Conservation (phyloP, 257 asterid species). For the Nemophila menziesii region DNA sequence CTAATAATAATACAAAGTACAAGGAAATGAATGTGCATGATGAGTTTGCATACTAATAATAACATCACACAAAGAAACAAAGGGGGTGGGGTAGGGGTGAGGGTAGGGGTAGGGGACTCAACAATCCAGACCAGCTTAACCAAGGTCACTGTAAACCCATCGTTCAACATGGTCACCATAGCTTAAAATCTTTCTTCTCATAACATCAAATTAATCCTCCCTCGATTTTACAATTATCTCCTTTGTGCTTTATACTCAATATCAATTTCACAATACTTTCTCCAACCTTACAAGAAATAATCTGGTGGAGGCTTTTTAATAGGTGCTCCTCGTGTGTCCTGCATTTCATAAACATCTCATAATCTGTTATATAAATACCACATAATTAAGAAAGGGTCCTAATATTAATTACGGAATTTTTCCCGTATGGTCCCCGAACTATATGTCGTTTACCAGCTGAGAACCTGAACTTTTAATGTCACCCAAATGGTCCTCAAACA, state of each 20-base stretch:
- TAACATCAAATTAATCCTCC: neutral
- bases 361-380: too few relatives aligned
- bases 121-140: neutral
- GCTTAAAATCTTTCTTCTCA: neutral
- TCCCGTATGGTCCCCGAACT: too few relatives aligned
- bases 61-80: neutral
- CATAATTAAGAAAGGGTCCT: too few relatives aligned
- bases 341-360: slow-evolving; percentile 28
- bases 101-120: neutral
- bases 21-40: neutral
- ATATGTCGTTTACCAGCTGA: too few relatives aligned
- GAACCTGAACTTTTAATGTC: too few relatives aligned
- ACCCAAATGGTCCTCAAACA: too few relatives aligned
- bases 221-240: slow-evolving; percentile 2
- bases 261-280: slow-evolving; percentile 1
- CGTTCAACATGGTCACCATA: neutral
- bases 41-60: too few relatives aligned
- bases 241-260: slow-evolving; percentile 5
- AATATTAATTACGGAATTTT: too few relatives aligned
- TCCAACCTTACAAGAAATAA: slow-evolving; percentile 67
- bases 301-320: slow-evolving; percentile 80
- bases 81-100: too few relatives aligned
- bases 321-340: slow-evolving; percentile 90
- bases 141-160: neutral
- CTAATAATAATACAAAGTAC: neutral